phyloP scores from a whole-genome alignment of 768 basidiomycete genomes.

The Asterophora lycoperdoides region DNA sequence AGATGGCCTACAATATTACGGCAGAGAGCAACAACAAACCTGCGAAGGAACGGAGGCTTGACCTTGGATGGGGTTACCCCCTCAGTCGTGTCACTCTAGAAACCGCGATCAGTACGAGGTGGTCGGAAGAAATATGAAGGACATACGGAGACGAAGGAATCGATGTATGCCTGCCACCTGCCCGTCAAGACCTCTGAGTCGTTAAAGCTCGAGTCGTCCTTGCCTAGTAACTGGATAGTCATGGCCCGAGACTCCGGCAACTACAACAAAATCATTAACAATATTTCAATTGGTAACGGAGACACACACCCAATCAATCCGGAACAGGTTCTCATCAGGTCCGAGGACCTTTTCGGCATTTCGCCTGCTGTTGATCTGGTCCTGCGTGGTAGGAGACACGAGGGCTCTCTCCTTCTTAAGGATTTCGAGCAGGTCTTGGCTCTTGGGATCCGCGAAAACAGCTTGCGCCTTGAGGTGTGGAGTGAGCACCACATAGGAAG shows the following conservation, averaged over 20 bases:
- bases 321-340: conserved; percentile 74
- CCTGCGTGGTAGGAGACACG: conserved; percentile 58
- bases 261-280: conserved; percentile 29
- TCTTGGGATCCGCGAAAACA: conserved; percentile 63
- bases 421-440: conserved; percentile 67
- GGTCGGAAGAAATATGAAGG: not conserved
- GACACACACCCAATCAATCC: conserved; percentile 67
- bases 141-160: conserved; percentile 66
- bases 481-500: not conserved
- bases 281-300: not conserved
- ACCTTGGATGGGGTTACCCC: conserved; percentile 45
- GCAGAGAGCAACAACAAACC: conserved; percentile 37
- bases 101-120: not conserved
- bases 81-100: conserved; percentile 53
- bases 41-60: conserved; percentile 60
- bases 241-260: conserved; percentile 60
- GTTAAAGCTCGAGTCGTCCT: conserved; percentile 71
- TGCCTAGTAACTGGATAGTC: conserved; percentile 73
- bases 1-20: not conserved
- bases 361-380: conserved; percentile 62
- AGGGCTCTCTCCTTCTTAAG: conserved; percentile 66
- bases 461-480: conserved; percentile 47
- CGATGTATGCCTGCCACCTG: conserved; percentile 77
- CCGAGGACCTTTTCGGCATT: conserved; percentile 68
- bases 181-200: conserved; percentile 74